Evolutionary conservation across 2,329 filamentous ascomycete genomes (phyloP).

Genomic region (Tetracladium maxilliforme): DNA sequence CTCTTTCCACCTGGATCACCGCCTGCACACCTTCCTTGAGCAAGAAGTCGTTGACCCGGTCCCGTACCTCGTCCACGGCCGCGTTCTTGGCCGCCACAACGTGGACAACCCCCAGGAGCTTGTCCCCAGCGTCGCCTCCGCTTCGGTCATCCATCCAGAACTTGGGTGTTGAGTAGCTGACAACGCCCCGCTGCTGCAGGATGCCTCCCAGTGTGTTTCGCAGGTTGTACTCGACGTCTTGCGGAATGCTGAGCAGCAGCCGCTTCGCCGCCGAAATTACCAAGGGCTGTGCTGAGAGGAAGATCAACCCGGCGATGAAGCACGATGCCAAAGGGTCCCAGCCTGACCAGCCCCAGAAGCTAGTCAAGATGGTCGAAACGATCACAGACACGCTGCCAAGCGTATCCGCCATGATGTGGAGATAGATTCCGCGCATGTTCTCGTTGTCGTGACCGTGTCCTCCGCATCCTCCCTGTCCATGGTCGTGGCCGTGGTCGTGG

Average conservation of each 20-base stretch:
- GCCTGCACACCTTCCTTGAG: constrained; percentile 60
- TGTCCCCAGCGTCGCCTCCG: constrained; percentile 21
- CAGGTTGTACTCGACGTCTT: constrained; percentile 73
- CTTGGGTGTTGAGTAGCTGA: constrained; percentile 71
- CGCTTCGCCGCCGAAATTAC: constrained; percentile 74
- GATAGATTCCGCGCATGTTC: constrained; percentile 95
- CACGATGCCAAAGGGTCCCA: constrained; percentile 94
- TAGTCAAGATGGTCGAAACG: constrained; percentile 74
- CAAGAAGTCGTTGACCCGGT: constrained; percentile 61
- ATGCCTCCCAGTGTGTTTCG: constrained; percentile 78
- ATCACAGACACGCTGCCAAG: constrained; percentile 92
- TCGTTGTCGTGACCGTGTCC: constrained; percentile 67
- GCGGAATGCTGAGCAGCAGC: constrained; percentile 71
- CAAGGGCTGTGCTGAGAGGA: constrained; percentile 79
- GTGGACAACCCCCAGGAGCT: constrained; percentile 73
- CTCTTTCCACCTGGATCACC: constrained; percentile 75
- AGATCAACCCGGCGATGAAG: constrained; percentile 84
- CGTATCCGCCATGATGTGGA: constrained; percentile 90
- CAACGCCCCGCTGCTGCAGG: constrained; percentile 67
- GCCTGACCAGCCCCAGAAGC: constrained; percentile 78
- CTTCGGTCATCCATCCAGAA: constrained; percentile 78
- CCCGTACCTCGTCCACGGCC: constrained; percentile 69
- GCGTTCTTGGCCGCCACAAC: constrained; percentile 59
- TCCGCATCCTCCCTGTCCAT: constrained; percentile 15
- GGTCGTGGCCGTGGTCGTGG: constrained; percentile 12